A percentile compares a stretch with the other conserved stretches of the same genome.
These are phyloP conservation scores for Pythium guiyangense DNA, from an alignment of 352 stramenopile genomes.

Conservation along the genomic window DNA sequence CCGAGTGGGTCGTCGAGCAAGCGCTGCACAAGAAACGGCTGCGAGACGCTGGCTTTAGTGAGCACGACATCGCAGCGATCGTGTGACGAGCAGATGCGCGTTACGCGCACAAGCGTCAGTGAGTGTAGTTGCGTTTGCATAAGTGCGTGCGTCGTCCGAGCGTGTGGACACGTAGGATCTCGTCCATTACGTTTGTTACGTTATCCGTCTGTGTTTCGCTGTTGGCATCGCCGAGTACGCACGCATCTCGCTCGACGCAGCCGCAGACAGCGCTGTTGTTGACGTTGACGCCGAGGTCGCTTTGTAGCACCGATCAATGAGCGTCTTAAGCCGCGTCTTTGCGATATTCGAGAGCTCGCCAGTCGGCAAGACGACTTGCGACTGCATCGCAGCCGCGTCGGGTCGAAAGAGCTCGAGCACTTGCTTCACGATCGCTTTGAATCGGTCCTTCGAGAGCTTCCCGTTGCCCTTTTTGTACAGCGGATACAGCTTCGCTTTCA, in stretches of 20 bases:
- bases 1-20: constrained; percentile 49
- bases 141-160: neutral
- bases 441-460: constrained; percentile 66
- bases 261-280: neutral
- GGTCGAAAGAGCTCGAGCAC: constrained; percentile 49
- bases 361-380: constrained; percentile 29
- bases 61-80: constrained; percentile 27
- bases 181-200: neutral
- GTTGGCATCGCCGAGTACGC: constrained; percentile 39
- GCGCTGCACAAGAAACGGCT: constrained; percentile 49
- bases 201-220: constrained; percentile 27
- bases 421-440: constrained; percentile 78
- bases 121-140: neutral
- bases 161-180: neutral
- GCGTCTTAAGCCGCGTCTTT: constrained; percentile 65
- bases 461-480: constrained; percentile 61
- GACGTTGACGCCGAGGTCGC: constrained; percentile 10
- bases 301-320: constrained; percentile 72
- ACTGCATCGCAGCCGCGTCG: constrained; percentile 62
- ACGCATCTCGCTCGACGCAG: neutral
- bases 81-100: constrained; percentile 10
- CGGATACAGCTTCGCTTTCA: constrained; percentile 78
- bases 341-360: constrained; percentile 47
- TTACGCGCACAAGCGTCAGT: too few relatives aligned
- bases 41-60: constrained; percentile 34